phyloP scores from a whole-genome alignment of 2,329 filamentous ascomycete species.

The Diatrype stigma region DNA sequence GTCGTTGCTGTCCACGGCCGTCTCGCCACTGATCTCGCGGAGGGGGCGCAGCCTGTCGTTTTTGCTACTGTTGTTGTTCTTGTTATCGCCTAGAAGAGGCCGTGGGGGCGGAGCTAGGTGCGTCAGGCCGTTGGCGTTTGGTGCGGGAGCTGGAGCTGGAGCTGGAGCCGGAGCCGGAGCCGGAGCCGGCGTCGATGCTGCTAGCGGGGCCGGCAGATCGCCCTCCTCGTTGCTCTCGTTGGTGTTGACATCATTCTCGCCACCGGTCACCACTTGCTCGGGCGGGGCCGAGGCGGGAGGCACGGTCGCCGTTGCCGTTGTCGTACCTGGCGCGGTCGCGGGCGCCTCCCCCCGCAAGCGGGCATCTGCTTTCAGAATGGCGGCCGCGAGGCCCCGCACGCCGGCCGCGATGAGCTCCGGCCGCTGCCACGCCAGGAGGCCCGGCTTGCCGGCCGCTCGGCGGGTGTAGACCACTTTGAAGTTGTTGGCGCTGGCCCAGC shows the following conservation, averaged over 20 bases:
- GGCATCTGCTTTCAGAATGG: slow-evolving; percentile 33
- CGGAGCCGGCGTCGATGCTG: too few relatives aligned
- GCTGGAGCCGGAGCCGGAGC: too few relatives aligned
- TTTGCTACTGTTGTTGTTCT: slow-evolving; percentile 3
- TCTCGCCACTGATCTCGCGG: slow-evolving; percentile 25
- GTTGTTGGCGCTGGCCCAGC: slow-evolving; percentile 40
- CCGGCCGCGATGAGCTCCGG: slow-evolving; percentile 43
- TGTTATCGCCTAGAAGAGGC: too few relatives aligned
- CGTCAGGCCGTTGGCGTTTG: not conserved
- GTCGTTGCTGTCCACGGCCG: slow-evolving; percentile 20
- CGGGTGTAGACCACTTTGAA: slow-evolving; percentile 41
- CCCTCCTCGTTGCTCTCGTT: not conserved
- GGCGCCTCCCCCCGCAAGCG: slow-evolving; percentile 25
- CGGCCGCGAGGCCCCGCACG: slow-evolving; percentile 35
- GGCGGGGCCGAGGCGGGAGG: slow-evolving; percentile 25
- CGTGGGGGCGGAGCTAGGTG: slow-evolving; percentile 15
- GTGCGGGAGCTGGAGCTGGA: too few relatives aligned
- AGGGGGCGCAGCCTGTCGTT: slow-evolving; percentile 13
- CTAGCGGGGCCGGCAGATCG: slow-evolving; percentile 3
- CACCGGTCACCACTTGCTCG: slow-evolving; percentile 28
- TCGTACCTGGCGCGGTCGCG: not conserved
- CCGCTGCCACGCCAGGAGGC: slow-evolving; percentile 45
- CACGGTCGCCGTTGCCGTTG: slow-evolving; percentile 1
- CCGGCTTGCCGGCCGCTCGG: slow-evolving; percentile 35
- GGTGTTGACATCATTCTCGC: not conserved